Evolutionary conservation across 164 flowering plant species (phyloP).

Genomic region (Piper longum): DNA sequence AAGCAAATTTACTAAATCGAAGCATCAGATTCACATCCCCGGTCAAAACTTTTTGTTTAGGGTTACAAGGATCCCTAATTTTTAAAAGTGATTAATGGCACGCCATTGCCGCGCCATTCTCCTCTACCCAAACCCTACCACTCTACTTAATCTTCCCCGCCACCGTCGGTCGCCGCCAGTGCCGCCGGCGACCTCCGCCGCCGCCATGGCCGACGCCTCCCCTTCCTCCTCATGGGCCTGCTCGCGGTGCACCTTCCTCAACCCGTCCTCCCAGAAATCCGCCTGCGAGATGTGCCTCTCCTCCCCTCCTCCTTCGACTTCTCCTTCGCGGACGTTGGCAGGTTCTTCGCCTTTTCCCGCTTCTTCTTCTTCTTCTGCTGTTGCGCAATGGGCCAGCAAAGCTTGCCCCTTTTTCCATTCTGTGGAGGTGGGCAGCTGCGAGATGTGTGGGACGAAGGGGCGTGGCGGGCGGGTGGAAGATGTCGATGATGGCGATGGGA

Average conservation of each 20-base stretch:
- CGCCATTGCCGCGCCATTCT: no score
- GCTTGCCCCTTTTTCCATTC: conserved; percentile 12
- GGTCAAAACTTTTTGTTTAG: no score
- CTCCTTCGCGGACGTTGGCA: not conserved
- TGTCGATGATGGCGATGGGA: not conserved
- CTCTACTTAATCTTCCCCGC: not conserved
- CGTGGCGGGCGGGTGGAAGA: not conserved
- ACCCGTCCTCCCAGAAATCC: conserved; percentile 8
- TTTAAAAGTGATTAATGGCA: no score
- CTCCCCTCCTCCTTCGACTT: conserved; percentile 1
- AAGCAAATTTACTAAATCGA: no score
- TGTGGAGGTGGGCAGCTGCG: conserved; percentile 2
- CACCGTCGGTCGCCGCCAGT: not conserved
- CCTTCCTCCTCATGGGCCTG: conserved; percentile 6
- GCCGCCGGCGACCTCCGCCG: no score
- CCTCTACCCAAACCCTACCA: no score
- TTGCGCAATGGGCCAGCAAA: conserved; percentile 7
- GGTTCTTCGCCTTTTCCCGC: no score
- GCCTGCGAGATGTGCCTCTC: conserved; percentile 8
- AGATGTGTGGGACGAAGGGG: conserved; percentile 4
- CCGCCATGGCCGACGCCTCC: no score
- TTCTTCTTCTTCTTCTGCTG: conserved; percentile 2
- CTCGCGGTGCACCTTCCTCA: conserved; percentile 11
- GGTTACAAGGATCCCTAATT: no score
- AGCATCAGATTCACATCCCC: no score